These are phyloP conservation scores for Amborella trichopoda DNA, from an alignment of 164 flowering plant species.

Conservation along the genomic window DNA sequence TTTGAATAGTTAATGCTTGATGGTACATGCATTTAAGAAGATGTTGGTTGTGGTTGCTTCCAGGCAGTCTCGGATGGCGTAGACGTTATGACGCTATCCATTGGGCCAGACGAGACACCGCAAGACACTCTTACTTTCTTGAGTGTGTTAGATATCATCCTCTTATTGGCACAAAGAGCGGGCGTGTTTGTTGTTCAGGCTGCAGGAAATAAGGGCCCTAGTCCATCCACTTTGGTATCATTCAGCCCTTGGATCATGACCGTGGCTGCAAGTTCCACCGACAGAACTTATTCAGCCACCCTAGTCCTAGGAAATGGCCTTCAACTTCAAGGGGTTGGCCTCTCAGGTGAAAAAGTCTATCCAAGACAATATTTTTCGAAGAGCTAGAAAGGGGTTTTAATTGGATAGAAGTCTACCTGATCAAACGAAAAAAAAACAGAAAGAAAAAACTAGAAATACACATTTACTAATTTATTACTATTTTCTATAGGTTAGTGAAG, in stretches of 20 bases:
- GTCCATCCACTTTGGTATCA: slow-evolving; percentile 40
- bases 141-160: slow-evolving; percentile 44
- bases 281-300: slow-evolving; percentile 44
- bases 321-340: slow-evolving; percentile 51
- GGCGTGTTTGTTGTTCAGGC: slow-evolving; percentile 87
- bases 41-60: no score
- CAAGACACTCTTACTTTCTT: slow-evolving; percentile 55
- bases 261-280: slow-evolving; percentile 56
- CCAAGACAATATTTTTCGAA: no score
- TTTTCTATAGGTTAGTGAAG: no score
- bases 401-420: no score
- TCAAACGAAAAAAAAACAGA: no score
- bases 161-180: slow-evolving; percentile 60
- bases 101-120: slow-evolving; percentile 88
- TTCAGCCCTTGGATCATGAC: slow-evolving; percentile 84
- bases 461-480: no score
- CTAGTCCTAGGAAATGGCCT: slow-evolving; percentile 61
- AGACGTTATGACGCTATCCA: slow-evolving; percentile 57
- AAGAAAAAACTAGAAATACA: no score
- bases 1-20: no score
- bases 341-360: slow-evolving; percentile 42
- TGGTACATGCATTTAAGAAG: no score
- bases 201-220: slow-evolving; percentile 73
- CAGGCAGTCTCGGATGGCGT: slow-evolving; percentile 69
- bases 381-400: no score